Percentiles rank a stretch among this genome's conserved stretches.
These are phyloP conservation scores for Mycena olivaceomarginata DNA, from an alignment of 768 basidiomycete genomes.

Conservation along the genomic window DNA sequence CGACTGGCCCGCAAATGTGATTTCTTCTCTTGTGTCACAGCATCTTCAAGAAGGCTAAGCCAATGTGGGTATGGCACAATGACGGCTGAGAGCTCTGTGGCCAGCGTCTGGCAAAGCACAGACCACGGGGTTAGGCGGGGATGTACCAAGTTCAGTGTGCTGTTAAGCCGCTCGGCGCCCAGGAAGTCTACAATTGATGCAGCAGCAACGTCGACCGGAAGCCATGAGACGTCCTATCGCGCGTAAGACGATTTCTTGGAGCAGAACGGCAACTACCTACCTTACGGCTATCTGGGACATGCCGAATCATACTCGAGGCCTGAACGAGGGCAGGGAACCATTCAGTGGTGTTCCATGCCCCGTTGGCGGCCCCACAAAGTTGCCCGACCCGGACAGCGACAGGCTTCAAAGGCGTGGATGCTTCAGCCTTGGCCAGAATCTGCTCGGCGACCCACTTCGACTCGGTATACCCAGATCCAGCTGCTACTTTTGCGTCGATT, in stretches of 20 bases:
- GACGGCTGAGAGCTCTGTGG: conserved; percentile 28
- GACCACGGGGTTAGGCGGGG: conserved; percentile 37
- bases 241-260: not conserved
- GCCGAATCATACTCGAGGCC: conserved; percentile 41
- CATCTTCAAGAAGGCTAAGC: conserved; percentile 23
- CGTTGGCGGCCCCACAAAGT: conserved; percentile 58
- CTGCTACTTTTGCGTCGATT: conserved; percentile 45
- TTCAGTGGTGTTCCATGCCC: conserved; percentile 61
- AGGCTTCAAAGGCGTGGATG: conserved; percentile 41
- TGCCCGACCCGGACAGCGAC: conserved; percentile 61
- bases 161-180: conserved; percentile 11
- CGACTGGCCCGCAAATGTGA: conserved; percentile 2
- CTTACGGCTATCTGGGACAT: conserved; percentile 47
- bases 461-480: conserved; percentile 55
- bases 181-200: conserved; percentile 33
- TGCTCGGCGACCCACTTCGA: conserved; percentile 52
- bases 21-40: not conserved
- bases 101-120: conserved; percentile 22
- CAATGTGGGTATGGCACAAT: conserved; percentile 45
- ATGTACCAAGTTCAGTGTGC: conserved; percentile 33
- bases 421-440: not conserved
- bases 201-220: conserved; percentile 45
- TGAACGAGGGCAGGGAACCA: conserved; percentile 60
- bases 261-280: conserved; percentile 32
- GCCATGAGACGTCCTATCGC: conserved; percentile 43